Evolutionary conservation across 2,329 filamentous ascomycete species (phyloP), one percentile per base, ranked within the genome.

Genomic region (Aureobasidium sp.): DNA sequence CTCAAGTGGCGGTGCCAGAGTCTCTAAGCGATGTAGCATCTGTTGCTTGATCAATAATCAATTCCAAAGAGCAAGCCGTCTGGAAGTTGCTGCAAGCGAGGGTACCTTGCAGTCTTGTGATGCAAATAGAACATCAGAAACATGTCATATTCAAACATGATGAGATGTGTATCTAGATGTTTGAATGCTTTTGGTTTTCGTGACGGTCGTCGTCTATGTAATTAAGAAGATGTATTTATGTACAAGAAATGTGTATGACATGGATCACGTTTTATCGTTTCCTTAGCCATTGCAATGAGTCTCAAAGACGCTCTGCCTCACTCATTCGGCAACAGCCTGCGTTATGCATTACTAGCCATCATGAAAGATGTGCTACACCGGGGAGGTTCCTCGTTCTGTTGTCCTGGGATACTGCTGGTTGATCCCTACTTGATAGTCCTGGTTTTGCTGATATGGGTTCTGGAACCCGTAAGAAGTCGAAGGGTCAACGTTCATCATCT

Each of bases 401-500:
- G 37, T 45, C 27, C n/a, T 44, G 31, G 9, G 15, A n/a, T 8
- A 9, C 14, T 22, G 9, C 6, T 45, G 25, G 25, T 7, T 14
- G 17, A 5, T 45, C 15, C 31, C 15, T 9, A 25, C 22, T 25
- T 25, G 22, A 25, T 25, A 2, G 7, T 15, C 7, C 17, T 27
- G 55, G 17, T 42, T 22, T 48, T 44, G 36, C 20, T 34, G 45
- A 17, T 51, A 60, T 34, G 31, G 9, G 15, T 22, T 45, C 34
- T 60, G 57, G 14, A 42, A 60, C 42, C 57, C 57, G 22, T 22
- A 60, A 29, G 57, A 22, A 17, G 6, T 25, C 8, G 22, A 34
- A 37, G 29, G 31, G 42, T 58, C 55, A 14, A 60, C 25, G 14
- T 60, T 51, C 57, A 60, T 51, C 57, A 60, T 60, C 11, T 31